These are phyloP conservation scores for Euphrasia arctica DNA, from an alignment of 305 asterid genomes.

Conservation along the genomic window DNA sequence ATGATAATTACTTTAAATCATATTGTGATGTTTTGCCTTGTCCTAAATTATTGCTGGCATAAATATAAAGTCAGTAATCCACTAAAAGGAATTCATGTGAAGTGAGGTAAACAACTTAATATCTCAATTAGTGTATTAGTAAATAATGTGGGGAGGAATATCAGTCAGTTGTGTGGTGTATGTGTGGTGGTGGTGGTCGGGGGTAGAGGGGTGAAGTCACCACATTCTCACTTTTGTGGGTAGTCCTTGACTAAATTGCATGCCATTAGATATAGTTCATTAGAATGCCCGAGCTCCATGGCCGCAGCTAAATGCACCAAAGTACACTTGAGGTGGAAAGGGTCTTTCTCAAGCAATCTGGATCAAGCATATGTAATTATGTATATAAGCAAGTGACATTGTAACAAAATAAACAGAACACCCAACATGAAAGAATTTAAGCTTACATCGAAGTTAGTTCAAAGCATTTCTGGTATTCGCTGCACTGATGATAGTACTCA, in stretches of 20 bases:
- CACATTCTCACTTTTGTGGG: slow-evolving; percentile 84
- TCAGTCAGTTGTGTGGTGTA: no score
- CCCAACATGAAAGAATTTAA: slow-evolving; percentile 23
- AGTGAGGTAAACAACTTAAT: neutral
- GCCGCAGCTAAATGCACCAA: slow-evolving; percentile 97
- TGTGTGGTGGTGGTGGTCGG: no score
- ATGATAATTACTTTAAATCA: neutral
- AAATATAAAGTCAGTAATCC: slow-evolving; percentile 17
- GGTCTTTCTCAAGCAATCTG: slow-evolving; percentile 99
- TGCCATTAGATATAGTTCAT: slow-evolving; percentile 98
- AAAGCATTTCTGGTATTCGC: slow-evolving; percentile 95
- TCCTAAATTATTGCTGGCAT: neutral
- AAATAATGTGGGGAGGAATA: no score
- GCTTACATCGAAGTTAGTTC: slow-evolving; percentile 88
- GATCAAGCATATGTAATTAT: slow-evolving; percentile 28
- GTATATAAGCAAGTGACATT: slow-evolving; percentile 25
- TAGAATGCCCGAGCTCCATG: slow-evolving; percentile 98
- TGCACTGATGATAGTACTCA: slow-evolving; percentile 94
- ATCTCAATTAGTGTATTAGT: no score
- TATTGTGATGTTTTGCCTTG: neutral
- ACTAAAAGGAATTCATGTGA: neutral
- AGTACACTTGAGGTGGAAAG: slow-evolving; percentile 92
- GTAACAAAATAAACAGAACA: slow-evolving; percentile 12
- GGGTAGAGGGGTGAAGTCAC: no score
- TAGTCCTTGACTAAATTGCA: slow-evolving; percentile 99